These are phyloP conservation scores for Paulinella micropora DNA, from an alignment of 78 protist species.

Conservation along the genomic window DNA sequence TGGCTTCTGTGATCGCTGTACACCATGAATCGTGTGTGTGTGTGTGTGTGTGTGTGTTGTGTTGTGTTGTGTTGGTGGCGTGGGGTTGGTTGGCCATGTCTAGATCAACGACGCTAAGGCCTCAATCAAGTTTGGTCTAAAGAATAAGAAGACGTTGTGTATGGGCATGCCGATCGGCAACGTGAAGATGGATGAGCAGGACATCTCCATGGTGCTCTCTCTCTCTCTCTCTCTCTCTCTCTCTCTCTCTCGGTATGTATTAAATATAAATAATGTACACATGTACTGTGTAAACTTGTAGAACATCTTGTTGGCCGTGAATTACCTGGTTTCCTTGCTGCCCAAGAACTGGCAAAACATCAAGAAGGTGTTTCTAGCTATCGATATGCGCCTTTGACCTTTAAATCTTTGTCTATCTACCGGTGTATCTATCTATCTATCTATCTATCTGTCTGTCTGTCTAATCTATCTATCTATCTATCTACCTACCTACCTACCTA, in stretches of 20 bases:
- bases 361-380: slow-evolving; percentile 50
- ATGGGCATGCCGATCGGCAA: slow-evolving; percentile 93
- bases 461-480: too few relatives aligned
- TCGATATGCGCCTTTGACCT: too few relatives aligned
- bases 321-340: slow-evolving; percentile 94
- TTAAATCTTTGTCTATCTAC: too few relatives aligned
- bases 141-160: slow-evolving; percentile 97
- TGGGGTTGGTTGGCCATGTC: too few relatives aligned
- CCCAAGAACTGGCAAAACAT: slow-evolving; percentile 99
- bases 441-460: too few relatives aligned
- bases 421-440: too few relatives aligned
- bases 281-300: not conserved
- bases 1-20: too few relatives aligned
- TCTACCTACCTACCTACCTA: too few relatives aligned
- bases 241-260: too few relatives aligned
- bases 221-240: not conserved
- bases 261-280: not conserved
- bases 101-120: slow-evolving; percentile 74
- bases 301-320: slow-evolving; percentile 82
- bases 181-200: slow-evolving; percentile 71
- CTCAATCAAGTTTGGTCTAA: slow-evolving; percentile 95
- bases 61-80: too few relatives aligned
- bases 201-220: slow-evolving; percentile 47
- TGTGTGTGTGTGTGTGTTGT: too few relatives aligned
- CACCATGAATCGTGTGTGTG: too few relatives aligned